Percentiles rank a stretch among this genome's conserved stretches.
Evolutionary conservation across 1,139 yeast species (phyloP).

Genomic region (Candida sp.): DNA sequence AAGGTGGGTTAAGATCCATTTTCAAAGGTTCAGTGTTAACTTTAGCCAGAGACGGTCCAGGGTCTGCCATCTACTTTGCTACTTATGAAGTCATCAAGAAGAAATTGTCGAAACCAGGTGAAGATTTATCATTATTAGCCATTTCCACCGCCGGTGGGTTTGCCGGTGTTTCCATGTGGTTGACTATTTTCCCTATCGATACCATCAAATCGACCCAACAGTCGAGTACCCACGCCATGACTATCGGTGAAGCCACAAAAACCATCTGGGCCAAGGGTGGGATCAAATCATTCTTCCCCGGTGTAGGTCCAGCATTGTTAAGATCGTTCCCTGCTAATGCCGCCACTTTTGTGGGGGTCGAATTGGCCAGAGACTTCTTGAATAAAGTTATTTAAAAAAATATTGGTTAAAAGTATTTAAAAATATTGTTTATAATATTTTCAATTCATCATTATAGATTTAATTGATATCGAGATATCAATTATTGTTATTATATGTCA

Average conservation of each 20-base stretch:
- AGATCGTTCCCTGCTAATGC: slow-evolving; percentile 99
- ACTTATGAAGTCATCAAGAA: slow-evolving; percentile 84
- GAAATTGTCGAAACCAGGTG: slow-evolving; percentile 52
- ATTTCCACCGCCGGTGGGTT: slow-evolving; percentile 90
- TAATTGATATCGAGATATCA: too few species aligned
- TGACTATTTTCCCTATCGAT: slow-evolving; percentile 93
- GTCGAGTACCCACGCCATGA: slow-evolving; percentile 55
- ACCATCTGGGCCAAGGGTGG: slow-evolving; percentile 72
- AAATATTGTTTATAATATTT: too few species aligned
- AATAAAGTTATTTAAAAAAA: slow-evolving; percentile 26
- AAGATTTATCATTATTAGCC: slow-evolving; percentile 64
- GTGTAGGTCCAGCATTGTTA: slow-evolving; percentile 91
- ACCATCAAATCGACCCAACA: slow-evolving; percentile 89
- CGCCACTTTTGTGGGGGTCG: slow-evolving; percentile 96
- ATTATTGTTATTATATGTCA: too few species aligned
- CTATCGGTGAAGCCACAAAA: slow-evolving; percentile 65
- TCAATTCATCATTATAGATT: too few species aligned
- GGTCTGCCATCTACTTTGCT: slow-evolving; percentile 95
- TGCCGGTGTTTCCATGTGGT: slow-evolving; percentile 98
- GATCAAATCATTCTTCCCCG: slow-evolving; percentile 92
- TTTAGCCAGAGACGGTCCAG: slow-evolving; percentile 96
- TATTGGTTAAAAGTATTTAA: too few species aligned
- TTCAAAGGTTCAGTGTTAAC: slow-evolving; percentile 94
- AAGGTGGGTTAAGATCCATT: slow-evolving; percentile 82
- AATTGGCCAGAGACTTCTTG: slow-evolving; percentile 72